These are phyloP conservation scores for Periglandula ipomoeae DNA, from an alignment of 2,329 filamentous ascomycete species.

Conservation along the genomic window DNA sequence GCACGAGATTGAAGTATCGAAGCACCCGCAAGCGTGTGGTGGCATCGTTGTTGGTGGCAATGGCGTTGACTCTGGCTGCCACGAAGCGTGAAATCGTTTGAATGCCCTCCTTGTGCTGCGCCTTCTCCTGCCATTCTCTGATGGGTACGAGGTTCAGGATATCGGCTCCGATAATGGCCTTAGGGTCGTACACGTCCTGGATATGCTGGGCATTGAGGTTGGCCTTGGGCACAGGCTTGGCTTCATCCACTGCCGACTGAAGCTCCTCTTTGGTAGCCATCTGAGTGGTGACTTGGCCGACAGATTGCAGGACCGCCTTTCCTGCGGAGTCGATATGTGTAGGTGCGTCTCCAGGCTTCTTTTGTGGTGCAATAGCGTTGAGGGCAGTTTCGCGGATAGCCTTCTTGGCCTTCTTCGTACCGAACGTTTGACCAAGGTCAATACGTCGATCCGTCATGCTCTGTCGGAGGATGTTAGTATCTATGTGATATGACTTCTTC, in stretches of 20 bases:
- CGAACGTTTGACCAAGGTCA: constrained; percentile 68
- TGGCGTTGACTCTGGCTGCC: constrained; percentile 47
- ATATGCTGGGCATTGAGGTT: constrained; percentile 59
- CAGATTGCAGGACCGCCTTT: constrained; percentile 52
- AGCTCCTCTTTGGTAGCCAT: constrained; percentile 60
- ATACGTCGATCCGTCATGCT: constrained; percentile 53
- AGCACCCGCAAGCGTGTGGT: constrained; percentile 47
- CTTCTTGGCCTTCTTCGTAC: constrained; percentile 80
- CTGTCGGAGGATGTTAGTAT: constrained; percentile 27
- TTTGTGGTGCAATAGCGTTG: constrained; percentile 55
- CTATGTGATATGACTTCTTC: neutral
- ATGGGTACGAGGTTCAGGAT: constrained; percentile 60
- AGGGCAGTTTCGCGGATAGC: constrained; percentile 58
- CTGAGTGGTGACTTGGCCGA: constrained; percentile 51
- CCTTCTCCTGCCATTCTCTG: constrained; percentile 63
- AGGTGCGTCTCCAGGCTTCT: constrained; percentile 25
- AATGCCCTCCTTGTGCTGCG: constrained; percentile 48
- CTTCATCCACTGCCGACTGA: constrained; percentile 53
- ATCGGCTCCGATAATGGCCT: constrained; percentile 56
- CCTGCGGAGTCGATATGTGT: constrained; percentile 46
- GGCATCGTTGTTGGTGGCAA: constrained; percentile 44
- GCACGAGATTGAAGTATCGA: constrained; percentile 49
- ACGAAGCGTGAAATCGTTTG: constrained; percentile 54
- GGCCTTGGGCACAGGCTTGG: constrained; percentile 64
- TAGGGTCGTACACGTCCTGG: constrained; percentile 63